Evolutionary conservation across 1,284 basidiomycete genomes (phyloP).

Genomic region (Cutaneotrichosporon sp.): DNA sequence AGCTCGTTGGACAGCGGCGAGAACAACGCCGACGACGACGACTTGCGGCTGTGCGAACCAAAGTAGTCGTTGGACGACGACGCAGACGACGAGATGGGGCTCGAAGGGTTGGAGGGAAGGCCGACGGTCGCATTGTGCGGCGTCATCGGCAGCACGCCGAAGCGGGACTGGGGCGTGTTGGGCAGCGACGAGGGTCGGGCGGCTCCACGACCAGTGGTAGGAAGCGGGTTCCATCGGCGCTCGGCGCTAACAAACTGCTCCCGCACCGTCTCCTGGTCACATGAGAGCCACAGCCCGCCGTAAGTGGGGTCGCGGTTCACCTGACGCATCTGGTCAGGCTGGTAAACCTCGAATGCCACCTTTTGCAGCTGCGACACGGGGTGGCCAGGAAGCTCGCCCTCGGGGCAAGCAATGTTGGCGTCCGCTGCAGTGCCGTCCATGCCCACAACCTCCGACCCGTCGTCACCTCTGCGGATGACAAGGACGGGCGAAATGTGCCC

Average conservation of each 20-base stretch:
- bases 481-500: constrained; percentile 88
- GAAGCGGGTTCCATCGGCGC: constrained; percentile 31
- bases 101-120: constrained; percentile 39
- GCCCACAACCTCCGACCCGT: constrained; percentile 81
- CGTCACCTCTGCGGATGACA: constrained; percentile 88
- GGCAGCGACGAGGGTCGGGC: constrained; percentile 30
- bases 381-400: constrained; percentile 84
- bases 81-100: constrained; percentile 33
- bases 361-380: constrained; percentile 93
- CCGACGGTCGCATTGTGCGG: constrained; percentile 30
- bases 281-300: constrained; percentile 40
- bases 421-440: constrained; percentile 53
- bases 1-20: constrained; percentile 29
- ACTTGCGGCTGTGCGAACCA: constrained; percentile 34
- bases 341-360: constrained; percentile 80
- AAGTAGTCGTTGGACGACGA: constrained; percentile 41
- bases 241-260: constrained; percentile 29
- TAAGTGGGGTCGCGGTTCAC: constrained; percentile 21
- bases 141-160: constrained; percentile 46
- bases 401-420: constrained; percentile 52
- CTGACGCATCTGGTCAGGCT: constrained; percentile 46
- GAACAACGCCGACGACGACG: constrained; percentile 35
- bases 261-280: constrained; percentile 35
- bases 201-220: constrained; percentile 6
- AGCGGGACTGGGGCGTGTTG: constrained; percentile 36